A percentile compares a stretch with the other conserved stretches of the same genome.
These are phyloP conservation scores for Amanita rubescens DNA, from an alignment of 768 basidiomycete genomes.

Conservation along the genomic window DNA sequence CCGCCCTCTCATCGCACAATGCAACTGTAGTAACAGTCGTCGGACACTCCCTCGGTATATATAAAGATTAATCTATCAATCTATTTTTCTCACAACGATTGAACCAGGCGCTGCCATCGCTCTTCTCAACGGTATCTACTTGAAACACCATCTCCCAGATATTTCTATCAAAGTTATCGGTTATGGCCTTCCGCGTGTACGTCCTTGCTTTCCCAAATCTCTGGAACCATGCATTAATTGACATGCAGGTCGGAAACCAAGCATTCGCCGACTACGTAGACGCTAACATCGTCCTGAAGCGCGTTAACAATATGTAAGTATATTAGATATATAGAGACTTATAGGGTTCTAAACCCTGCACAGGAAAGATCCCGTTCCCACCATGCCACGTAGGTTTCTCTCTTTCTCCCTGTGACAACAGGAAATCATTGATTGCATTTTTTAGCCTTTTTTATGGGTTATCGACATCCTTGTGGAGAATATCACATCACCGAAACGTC, in stretches of 20 bases:
- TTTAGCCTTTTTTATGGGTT: conserved; percentile 33
- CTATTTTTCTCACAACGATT: conserved; percentile 3
- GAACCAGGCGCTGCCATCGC: conserved; percentile 33
- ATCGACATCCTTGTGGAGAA: conserved; percentile 37
- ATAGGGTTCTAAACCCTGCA: neutral
- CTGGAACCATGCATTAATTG: neutral
- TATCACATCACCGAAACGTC: conserved; percentile 28
- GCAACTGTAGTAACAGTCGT: conserved; percentile 32
- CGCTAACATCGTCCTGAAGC: conserved; percentile 14
- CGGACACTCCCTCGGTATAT: conserved; percentile 36
- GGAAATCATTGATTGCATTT: conserved; percentile 12
- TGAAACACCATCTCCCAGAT: conserved; percentile 42
- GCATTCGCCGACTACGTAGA: conserved; percentile 20
- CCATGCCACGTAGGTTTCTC: conserved; percentile 27
- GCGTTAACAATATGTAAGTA: conserved; percentile 15
- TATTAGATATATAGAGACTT: neutral
- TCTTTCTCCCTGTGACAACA: conserved; percentile 7
- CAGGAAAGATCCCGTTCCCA: conserved; percentile 33
- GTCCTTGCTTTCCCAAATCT: conserved; percentile 14
- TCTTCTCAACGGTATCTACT: conserved; percentile 43
- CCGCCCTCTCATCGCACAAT: conserved; percentile 24
- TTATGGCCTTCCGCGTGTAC: conserved; percentile 38
- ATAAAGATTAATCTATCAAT: neutral
- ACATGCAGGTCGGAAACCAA: conserved; percentile 26
- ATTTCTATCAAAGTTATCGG: conserved; percentile 30